Percentiles rank a stretch among this genome's conserved stretches.
Evolutionary conservation across 2,329 filamentous ascomycete species (phyloP).

Genomic region (Xylaria sp.): DNA sequence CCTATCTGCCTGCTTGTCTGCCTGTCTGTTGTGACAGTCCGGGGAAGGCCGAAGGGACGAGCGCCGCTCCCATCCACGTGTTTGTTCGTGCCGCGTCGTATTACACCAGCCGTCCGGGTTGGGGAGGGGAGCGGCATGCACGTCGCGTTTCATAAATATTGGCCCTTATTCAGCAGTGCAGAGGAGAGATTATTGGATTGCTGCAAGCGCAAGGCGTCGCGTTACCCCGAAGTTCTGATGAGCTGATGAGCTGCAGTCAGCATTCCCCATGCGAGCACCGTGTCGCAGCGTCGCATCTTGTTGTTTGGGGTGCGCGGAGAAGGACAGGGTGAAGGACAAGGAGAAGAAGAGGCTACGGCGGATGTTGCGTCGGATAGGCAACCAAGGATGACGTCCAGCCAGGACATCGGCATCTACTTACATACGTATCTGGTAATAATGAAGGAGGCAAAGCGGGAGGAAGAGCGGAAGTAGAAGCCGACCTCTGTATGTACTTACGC

Average conservation of each 20-base stretch:
- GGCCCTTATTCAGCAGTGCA: constrained; percentile 17
- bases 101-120: neutral
- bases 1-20: no score
- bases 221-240: neutral
- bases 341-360: no score
- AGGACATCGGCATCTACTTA: neutral
- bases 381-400: neutral
- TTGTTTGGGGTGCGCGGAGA: neutral
- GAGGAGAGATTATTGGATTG: neutral
- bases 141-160: constrained; percentile 24
- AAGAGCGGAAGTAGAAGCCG: no score
- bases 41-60: neutral
- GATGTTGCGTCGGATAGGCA: neutral
- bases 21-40: neutral
- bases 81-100: constrained; percentile 6
- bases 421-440: neutral
- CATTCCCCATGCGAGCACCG: neutral
- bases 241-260: neutral
- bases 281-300: neutral
- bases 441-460: neutral
- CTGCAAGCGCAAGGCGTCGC: constrained; percentile 14
- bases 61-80: neutral
- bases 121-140: constrained; percentile 7
- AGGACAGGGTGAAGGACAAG: no score
- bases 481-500: neutral